Evolutionary conservation across 768 basidiomycete genomes (phyloP).

Genomic region (Serendipita vermifera): DNA sequence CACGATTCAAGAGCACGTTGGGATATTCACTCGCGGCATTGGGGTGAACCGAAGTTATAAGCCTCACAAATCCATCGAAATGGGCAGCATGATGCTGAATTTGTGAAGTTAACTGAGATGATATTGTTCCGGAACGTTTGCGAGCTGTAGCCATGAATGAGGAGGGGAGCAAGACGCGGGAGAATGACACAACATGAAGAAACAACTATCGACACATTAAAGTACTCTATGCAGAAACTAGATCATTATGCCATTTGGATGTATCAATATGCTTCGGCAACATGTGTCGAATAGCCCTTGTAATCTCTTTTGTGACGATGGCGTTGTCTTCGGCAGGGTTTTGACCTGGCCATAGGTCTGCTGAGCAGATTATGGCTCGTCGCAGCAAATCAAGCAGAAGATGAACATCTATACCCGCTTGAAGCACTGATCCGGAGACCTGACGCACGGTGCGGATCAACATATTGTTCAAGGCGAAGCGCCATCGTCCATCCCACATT

Average conservation of each 20-base stretch:
- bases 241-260: not conserved
- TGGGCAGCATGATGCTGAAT: not conserved
- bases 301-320: not conserved
- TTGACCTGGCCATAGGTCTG: not conserved
- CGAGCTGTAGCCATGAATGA: conserved; percentile 1
- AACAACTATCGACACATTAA: not conserved
- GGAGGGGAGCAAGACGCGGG: not conserved
- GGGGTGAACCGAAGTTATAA: not conserved
- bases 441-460: not conserved
- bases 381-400: not conserved
- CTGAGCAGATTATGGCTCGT: not conserved
- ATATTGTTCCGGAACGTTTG: conserved; percentile 4
- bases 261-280: too few relatives aligned
- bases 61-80: not conserved
- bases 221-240: not conserved
- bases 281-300: not conserved
- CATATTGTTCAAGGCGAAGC: not conserved
- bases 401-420: not conserved
- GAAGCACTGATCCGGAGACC: not conserved
- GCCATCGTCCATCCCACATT: not conserved
- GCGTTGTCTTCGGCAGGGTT: not conserved
- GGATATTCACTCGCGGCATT: conserved; percentile 15
- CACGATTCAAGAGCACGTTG: conserved; percentile 54
- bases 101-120: not conserved
- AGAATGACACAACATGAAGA: not conserved